phyloP scores from a whole-genome alignment of 495 filamentous ascomycete genomes.

The Aspergillus olivimuriae region DNA sequence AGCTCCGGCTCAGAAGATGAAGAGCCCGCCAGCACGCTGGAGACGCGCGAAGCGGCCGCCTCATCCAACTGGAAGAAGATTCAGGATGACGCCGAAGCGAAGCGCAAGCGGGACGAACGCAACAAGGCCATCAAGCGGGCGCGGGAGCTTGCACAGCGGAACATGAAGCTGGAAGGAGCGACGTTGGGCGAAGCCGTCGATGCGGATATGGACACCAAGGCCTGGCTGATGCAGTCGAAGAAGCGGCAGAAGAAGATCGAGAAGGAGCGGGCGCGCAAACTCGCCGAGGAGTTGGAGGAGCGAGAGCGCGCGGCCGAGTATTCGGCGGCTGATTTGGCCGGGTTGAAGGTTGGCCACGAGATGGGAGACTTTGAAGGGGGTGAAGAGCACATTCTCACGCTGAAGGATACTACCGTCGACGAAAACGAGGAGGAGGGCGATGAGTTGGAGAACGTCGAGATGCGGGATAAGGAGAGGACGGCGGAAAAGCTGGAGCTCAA shows the following conservation, averaged over 20 bases:
- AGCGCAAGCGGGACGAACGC: constrained; percentile 69
- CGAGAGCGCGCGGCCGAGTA: constrained; percentile 54
- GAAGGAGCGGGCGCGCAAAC: constrained; percentile 62
- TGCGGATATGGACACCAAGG: constrained; percentile 63
- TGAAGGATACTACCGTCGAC: constrained; percentile 84
- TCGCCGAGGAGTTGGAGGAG: constrained; percentile 69
- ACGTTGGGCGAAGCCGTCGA: constrained; percentile 67
- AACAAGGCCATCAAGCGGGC: constrained; percentile 79
- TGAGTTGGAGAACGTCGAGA: constrained; percentile 77
- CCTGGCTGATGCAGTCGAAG: constrained; percentile 81
- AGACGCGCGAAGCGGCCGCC: constrained; percentile 69
- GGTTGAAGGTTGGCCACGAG: constrained; percentile 87
- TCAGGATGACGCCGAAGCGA: constrained; percentile 56
- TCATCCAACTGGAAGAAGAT: constrained; percentile 68
- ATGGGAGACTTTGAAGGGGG: constrained; percentile 65
- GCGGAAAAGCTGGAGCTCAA: constrained; percentile 75
- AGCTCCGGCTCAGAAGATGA: constrained; percentile 47
- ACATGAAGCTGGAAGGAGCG: constrained; percentile 67
- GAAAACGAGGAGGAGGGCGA: constrained; percentile 87
- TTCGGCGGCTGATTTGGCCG: constrained; percentile 75
- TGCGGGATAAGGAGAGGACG: constrained; percentile 72
- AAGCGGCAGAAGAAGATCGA: constrained; percentile 87
- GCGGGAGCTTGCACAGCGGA: constrained; percentile 72
- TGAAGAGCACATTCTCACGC: constrained; percentile 78
- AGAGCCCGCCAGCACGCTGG: constrained; percentile 67